Evolutionary conservation across 176 grass and related monocot species (phyloP).

Genomic region (Eremochloa ophiuroides): DNA sequence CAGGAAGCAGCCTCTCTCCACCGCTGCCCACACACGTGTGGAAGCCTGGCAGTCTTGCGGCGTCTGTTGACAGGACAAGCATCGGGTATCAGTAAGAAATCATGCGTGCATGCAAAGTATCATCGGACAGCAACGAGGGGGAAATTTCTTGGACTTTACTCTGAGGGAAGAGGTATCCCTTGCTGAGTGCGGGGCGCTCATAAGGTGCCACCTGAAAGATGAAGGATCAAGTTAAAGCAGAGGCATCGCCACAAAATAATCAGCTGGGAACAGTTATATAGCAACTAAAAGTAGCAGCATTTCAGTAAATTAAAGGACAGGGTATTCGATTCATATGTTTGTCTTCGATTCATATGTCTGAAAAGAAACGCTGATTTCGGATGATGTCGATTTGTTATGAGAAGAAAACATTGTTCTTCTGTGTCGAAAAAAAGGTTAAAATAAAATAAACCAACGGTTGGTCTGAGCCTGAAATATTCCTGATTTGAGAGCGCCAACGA

Average conservation of each 20-base stretch:
- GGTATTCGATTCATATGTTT: too few relatives aligned
- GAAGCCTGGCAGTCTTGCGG: constrained; percentile 85
- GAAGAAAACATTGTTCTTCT: too few relatives aligned
- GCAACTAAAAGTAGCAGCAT: background rate
- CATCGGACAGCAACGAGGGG: background rate
- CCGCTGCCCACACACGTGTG: constrained; percentile 82
- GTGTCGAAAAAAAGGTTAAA: too few relatives aligned
- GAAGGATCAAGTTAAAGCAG: background rate
- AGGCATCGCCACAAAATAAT: background rate
- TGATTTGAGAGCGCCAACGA: background rate
- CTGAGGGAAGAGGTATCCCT: constrained; percentile 91
- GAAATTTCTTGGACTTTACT: too few relatives aligned
- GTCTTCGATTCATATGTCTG: too few relatives aligned
- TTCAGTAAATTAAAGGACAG: background rate
- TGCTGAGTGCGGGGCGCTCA: constrained; percentile 96
- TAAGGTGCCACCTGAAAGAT: constrained; percentile 85
- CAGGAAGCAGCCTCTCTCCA: constrained; percentile 71
- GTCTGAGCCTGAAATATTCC: too few relatives aligned
- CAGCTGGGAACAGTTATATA: background rate
- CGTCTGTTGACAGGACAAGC: constrained; percentile 41
- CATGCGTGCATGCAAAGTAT: background rate
- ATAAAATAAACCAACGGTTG: too few relatives aligned
- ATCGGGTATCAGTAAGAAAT: constrained; percentile 1
- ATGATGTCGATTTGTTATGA: too few relatives aligned
- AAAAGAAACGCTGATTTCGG: too few relatives aligned